Base-by-base conservation (phyloP, 805 yeast genomes). In the Candida maris region DNA sequence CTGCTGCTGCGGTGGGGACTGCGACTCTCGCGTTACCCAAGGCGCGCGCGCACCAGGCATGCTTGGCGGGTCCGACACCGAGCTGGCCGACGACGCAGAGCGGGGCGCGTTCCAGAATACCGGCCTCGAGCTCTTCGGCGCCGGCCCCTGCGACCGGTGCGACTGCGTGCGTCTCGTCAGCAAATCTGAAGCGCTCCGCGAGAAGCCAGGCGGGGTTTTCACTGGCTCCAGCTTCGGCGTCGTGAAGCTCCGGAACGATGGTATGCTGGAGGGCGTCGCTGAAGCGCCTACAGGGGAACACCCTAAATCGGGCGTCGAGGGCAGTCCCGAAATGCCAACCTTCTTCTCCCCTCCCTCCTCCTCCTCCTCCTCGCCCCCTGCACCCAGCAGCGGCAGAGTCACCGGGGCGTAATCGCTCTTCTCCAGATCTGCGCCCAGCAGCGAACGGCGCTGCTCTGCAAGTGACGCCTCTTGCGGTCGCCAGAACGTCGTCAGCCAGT, bases 181-280 rank as follows among this genome's bases (percentile, higher is more conserved):
- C 14, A 25, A 8, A 8, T 25, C 28, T 12, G 28, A 25, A n/a
- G 28, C 14, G 15, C 28, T 25, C 15, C 28, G 10, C 8, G 28
- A 25, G 15, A 12, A 13, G 15, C 14, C 28, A 9, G 14, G 14
- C 14, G 28, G 14, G 8, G 8, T 25, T 12, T 8, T n/a, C 14
- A 16, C 31, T 8, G 31, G 31, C 7, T 28, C 31, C 19, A 28
- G 14, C 31, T 16, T 18, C 6, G 31, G 21, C 8, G 31, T 28
- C 14, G 31, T 28, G 21, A 28, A 28, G 18, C 31, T 28, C 15
- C 18, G 15, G 21, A 28, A 28, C 8, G 31, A 28, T 9, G 21
- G 10, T 7, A 28, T 13, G 10, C 21, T 28, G 9, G 31, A 28
- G 6, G 31, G 31, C 12, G 31, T 28, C 8, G 8, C 31, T 16